Evolutionary conservation across 495 filamentous ascomycete genomes (phyloP).

Genomic region (Bacidia gigantensis): DNA sequence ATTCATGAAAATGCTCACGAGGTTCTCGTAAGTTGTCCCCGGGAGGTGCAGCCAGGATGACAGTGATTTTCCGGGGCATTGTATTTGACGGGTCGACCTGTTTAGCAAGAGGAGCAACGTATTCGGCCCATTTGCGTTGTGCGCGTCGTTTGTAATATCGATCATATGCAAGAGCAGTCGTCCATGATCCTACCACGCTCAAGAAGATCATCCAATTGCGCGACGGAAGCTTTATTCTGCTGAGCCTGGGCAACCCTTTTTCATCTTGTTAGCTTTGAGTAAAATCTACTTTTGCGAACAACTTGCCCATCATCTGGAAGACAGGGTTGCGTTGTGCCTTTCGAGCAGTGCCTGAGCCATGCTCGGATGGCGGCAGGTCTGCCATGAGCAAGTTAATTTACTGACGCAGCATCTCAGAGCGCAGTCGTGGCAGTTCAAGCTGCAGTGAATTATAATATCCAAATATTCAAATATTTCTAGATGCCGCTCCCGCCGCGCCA

Average conservation of each 20-base stretch:
- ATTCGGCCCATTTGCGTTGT: constrained; percentile 72
- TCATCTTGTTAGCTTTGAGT: background rate
- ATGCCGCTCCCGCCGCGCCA: background rate
- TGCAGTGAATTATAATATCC: no score
- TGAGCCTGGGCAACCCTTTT: constrained; percentile 58
- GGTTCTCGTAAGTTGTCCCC: constrained; percentile 68
- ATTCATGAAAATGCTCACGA: constrained; percentile 89
- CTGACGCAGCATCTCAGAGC: no score
- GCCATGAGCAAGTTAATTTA: no score
- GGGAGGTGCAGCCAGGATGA: constrained; percentile 75
- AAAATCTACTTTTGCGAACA: background rate
- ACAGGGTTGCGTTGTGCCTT: constrained; percentile 43
- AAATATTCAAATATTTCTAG: no score
- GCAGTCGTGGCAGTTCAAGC: no score
- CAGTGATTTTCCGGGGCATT: constrained; percentile 72
- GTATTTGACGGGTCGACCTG: constrained; percentile 56
- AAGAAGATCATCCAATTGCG: constrained; percentile 97
- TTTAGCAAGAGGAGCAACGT: constrained; percentile 74
- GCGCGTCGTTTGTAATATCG: constrained; percentile 70
- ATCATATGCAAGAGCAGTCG: constrained; percentile 72
- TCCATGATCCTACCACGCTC: constrained; percentile 60
- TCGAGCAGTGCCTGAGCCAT: constrained; percentile 20
- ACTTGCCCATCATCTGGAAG: constrained; percentile 56
- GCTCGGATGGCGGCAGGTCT: constrained; percentile 4
- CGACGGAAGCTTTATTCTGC: constrained; percentile 67